A percentile compares a stretch with the other conserved stretches of the same genome.
Conservation (phyloP, 495 filamentous ascomycete genomes). For the Aspergillus nanangensis region DNA sequence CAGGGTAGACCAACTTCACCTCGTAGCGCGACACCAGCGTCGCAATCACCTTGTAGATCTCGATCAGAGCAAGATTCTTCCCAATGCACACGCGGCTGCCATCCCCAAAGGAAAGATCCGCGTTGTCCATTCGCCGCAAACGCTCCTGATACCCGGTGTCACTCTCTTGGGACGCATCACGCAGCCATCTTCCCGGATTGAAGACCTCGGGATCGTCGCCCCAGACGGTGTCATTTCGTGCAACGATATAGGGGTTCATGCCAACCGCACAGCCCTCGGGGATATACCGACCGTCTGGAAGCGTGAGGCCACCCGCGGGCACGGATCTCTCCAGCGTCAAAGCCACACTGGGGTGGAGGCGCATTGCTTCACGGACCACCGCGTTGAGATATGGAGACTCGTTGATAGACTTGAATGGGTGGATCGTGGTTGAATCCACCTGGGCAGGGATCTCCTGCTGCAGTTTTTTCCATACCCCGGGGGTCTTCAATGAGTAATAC, state of each 20-base stretch:
- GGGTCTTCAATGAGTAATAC: constrained; percentile 35
- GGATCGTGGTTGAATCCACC: constrained; percentile 8
- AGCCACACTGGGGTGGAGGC: constrained; percentile 51
- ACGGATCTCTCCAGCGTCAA: constrained; percentile 48
- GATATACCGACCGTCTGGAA: constrained; percentile 46
- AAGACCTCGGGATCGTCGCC: constrained; percentile 60
- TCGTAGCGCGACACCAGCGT: constrained; percentile 47
- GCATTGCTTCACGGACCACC: constrained; percentile 58
- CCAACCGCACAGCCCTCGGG: constrained; percentile 42
- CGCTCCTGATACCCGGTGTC: constrained; percentile 45
- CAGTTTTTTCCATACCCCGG: constrained; percentile 25
- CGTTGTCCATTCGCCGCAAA: constrained; percentile 25
- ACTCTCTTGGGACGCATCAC: constrained; percentile 37
- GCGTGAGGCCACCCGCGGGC: constrained; percentile 46
- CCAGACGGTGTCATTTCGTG: constrained; percentile 50
- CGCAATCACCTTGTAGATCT: constrained; percentile 54
- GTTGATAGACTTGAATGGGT: constrained; percentile 42
- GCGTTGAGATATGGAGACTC: constrained; percentile 53
- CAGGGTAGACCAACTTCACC: constrained; percentile 44
- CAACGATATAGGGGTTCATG: constrained; percentile 51
- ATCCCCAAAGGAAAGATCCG: constrained; percentile 45
- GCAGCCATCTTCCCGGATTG: constrained; percentile 63
- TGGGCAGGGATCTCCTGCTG: constrained; percentile 20
- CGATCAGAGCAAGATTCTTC: constrained; percentile 49
- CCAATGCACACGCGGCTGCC: constrained; percentile 53